Evolutionary conservation across 495 filamentous ascomycete genomes (phyloP), one percentile per base, ranked within the genome.

Genomic region (Rusavskia elegans): DNA sequence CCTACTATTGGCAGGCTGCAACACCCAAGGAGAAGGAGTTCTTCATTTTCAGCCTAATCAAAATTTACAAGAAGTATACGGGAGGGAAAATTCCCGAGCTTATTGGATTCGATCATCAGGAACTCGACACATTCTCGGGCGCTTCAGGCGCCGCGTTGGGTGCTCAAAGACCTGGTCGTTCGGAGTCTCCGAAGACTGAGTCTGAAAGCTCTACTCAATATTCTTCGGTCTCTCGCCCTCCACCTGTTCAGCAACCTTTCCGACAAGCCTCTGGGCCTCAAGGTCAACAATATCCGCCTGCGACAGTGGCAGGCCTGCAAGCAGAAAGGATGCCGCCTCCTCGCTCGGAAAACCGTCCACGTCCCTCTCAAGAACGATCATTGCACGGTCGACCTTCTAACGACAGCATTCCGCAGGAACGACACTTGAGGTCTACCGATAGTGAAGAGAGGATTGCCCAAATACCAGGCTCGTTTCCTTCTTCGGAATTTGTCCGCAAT

Each of bases 11-110:
- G 92, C 82, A 92, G 67, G 89, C 93, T 17, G 76, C 82, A 37
- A 89, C 83, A 13, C 75, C 83, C 44, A 95, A 94, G 69, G 92
- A 97, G 66, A 97, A 96, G 72, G 89, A 94, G 52, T 97, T 95
- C 68, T 98, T 98, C 65, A 93, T 97, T 61, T 85, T 83, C 25
- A 94, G 87, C 61, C 64, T 96, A 55, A 77, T 96, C 54, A 97
- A 96, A 68, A 95, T 98, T 37, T 98, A 84, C 63, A 82, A 78
- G 53, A 97, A 96, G 62, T 98, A 96, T 62, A 97, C 93, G 11
- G 84, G 85, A 25, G 92, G 93, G 10, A 84, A 79, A 53, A 66
- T 82, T 21, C 92, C 92, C 20, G 76, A 79, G 36, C 68, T 98
- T 17, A 73, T 78, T 42, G 90, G 89, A 8, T 97, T 97, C 64